These are phyloP conservation scores for Diaporthe capsici DNA, from an alignment of 2,329 filamentous ascomycete species.

Conservation along the genomic window DNA sequence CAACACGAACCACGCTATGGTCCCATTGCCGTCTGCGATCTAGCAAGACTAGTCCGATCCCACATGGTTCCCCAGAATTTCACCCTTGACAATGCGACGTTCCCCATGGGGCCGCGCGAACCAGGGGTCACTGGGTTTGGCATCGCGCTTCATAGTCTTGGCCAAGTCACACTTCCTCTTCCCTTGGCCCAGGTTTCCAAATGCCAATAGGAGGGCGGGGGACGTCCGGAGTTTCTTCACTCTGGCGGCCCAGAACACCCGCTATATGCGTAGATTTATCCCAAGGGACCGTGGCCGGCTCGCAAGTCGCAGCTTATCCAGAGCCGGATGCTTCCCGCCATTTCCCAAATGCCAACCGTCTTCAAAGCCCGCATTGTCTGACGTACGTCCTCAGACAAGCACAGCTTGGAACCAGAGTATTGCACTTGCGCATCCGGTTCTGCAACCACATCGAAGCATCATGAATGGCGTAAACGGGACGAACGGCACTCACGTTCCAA, in stretches of 20 bases:
- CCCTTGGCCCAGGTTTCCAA: slow-evolving; percentile 11
- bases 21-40: slow-evolving; percentile 12
- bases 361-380: neutral
- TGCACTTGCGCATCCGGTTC: neutral
- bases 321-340: neutral
- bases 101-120: slow-evolving; percentile 13
- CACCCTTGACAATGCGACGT: slow-evolving; percentile 29
- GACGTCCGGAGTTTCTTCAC: slow-evolving; percentile 13
- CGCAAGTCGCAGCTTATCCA: neutral
- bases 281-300: slow-evolving; percentile 27
- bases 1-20: slow-evolving; percentile 21
- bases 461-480: slow-evolving; percentile 9
- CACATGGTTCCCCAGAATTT: slow-evolving; percentile 31
- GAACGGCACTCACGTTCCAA: neutral
- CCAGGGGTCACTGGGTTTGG: slow-evolving; percentile 22
- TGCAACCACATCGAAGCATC: neutral
- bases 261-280: slow-evolving; percentile 22
- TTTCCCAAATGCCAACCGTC: neutral
- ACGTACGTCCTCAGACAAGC: neutral
- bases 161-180: slow-evolving; percentile 6
- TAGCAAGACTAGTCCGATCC: slow-evolving; percentile 24
- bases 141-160: slow-evolving; percentile 22
- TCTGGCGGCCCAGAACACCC: neutral
- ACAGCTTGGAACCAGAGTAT: neutral
- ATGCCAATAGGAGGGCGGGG: slow-evolving; percentile 19